Percentiles rank a stretch among this genome's conserved stretches.
Conservation (phyloP, 1,139 yeast genomes). For the Yamadazyma membranifaciens region DNA sequence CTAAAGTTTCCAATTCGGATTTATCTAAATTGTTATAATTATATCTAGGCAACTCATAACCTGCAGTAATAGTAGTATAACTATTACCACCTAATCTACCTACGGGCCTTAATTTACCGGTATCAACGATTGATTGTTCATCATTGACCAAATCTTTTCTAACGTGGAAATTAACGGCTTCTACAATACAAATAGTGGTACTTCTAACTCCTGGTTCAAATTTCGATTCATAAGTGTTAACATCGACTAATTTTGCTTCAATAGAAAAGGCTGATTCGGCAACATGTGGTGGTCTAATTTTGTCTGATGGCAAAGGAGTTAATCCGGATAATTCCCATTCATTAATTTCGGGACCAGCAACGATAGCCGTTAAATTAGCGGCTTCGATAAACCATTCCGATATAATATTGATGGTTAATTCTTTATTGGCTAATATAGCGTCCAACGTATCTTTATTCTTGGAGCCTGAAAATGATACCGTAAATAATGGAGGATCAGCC, state of each 20-base stretch:
- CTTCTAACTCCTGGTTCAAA: constrained; percentile 33
- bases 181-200: constrained; percentile 46
- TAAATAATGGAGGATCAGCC: constrained; percentile 60
- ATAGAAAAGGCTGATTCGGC: constrained; percentile 61
- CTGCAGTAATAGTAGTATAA: constrained; percentile 44
- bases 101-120: constrained; percentile 51
- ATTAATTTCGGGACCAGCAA: constrained; percentile 49
- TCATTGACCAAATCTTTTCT: constrained; percentile 54
- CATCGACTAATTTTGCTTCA: constrained; percentile 49
- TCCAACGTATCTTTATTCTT: constrained; percentile 47
- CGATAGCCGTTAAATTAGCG: constrained; percentile 49
- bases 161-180: constrained; percentile 57
- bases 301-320: constrained; percentile 43
- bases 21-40: constrained; percentile 13
- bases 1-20: not conserved
- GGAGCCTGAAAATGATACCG: constrained; percentile 46
- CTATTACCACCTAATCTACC: constrained; percentile 56
- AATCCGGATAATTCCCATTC: constrained; percentile 60
- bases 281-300: constrained; percentile 56
- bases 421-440: constrained; percentile 51
- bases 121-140: constrained; percentile 38
- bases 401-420: constrained; percentile 57
- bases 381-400: constrained; percentile 68
- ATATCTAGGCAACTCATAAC: constrained; percentile 46
- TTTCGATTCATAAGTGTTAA: constrained; percentile 48